These are phyloP conservation scores for Tylopilus sp. DNA, from an alignment of 768 basidiomycete species.

Conservation along the genomic window DNA sequence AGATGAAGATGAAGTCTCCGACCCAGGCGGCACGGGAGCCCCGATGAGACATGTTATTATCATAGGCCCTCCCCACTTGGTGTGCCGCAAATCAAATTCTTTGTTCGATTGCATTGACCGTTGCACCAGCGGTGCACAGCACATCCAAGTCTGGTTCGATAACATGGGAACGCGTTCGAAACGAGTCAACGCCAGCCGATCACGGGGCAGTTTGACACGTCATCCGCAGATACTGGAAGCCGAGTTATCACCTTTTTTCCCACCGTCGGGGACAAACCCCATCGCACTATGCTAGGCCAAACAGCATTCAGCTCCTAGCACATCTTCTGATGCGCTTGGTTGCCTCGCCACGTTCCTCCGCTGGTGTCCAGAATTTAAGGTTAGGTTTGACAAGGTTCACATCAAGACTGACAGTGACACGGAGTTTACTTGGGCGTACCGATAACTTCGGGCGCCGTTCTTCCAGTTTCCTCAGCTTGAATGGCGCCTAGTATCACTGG, in stretches of 20 bases:
- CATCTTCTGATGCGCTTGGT: neutral
- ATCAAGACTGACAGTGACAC: neutral
- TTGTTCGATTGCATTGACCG: too few relatives aligned
- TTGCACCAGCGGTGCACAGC: neutral
- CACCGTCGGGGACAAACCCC: neutral
- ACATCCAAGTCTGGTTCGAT: neutral
- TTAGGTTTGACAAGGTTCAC: neutral
- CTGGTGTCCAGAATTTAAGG: neutral
- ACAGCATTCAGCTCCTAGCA: neutral
- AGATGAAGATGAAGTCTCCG: too few relatives aligned
- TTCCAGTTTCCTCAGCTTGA: neutral
- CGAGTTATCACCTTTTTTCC: too few relatives aligned
- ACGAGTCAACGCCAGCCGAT: neutral
- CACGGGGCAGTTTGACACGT: neutral
- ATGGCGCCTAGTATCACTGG: constrained; percentile 3
- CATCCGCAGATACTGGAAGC: neutral
- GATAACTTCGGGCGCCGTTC: constrained; percentile 1
- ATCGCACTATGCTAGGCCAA: neutral
- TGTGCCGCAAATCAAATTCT: too few relatives aligned
- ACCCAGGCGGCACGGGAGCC: too few relatives aligned
- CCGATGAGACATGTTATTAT: too few relatives aligned
- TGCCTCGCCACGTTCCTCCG: neutral
- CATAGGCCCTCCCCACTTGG: too few relatives aligned
- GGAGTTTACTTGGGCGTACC: neutral
- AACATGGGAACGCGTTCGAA: neutral